Conservation (phyloP, 208 protist species). For the Wallacemonas sp. region DNA sequence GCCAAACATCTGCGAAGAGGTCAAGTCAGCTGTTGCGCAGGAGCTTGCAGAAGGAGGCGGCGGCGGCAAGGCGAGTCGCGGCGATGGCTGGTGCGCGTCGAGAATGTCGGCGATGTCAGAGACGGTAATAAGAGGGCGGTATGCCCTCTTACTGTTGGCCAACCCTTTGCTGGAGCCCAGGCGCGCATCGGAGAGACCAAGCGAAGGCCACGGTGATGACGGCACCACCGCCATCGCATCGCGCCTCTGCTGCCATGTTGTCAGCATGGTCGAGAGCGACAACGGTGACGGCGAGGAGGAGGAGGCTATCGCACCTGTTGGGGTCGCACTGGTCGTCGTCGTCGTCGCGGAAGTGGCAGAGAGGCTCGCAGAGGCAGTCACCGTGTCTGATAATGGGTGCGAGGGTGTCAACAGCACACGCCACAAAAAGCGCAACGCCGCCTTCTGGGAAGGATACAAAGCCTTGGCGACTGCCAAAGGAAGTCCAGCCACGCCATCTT, state of each 20-base stretch:
- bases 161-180: too few species aligned
- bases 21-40: neutral
- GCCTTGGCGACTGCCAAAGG: neutral
- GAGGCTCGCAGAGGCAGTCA: too few species aligned
- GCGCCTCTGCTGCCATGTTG: too few species aligned
- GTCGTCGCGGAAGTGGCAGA: too few species aligned
- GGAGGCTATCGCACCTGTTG: neutral
- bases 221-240: too few species aligned
- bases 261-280: too few species aligned
- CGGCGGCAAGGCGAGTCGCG: neutral
- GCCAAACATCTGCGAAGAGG: conserved; percentile 4
- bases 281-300: neutral
- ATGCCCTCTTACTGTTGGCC: neutral
- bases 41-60: too few species aligned
- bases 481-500: neutral
- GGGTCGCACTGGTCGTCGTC: neutral
- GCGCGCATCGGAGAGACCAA: too few species aligned
- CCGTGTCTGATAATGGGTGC: too few species aligned
- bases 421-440: conserved; percentile 12
- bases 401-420: neutral
- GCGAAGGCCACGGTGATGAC: too few species aligned
- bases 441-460: neutral
- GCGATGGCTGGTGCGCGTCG: neutral
- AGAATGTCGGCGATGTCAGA: conserved; percentile 15
- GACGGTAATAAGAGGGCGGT: conserved; percentile 8